Conservation (phyloP, 306 rosid species). For the Vachellia collinsii region DNA sequence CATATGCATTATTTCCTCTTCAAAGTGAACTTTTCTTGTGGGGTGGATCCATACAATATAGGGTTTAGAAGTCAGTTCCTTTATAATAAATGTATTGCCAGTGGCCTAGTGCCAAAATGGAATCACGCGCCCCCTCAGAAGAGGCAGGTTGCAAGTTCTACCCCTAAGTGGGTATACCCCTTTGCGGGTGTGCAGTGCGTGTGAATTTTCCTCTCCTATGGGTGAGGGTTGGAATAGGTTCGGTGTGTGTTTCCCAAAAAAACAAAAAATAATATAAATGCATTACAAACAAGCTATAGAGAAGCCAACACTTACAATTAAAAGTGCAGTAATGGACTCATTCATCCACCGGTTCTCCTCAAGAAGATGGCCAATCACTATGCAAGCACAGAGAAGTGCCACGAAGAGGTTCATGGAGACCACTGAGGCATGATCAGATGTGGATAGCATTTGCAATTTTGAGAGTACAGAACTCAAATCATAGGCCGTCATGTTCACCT, state of each 20-base stretch:
- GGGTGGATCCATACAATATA: neutral
- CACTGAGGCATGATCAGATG: constrained; percentile 88
- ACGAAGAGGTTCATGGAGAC: constrained; percentile 94
- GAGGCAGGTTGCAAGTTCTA: neutral
- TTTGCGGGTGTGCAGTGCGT: neutral
- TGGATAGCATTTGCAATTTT: constrained; percentile 59
- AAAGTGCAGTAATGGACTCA: constrained; percentile 94
- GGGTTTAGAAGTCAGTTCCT: constrained; percentile 9
- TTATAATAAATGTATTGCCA: neutral
- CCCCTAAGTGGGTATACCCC: too few species aligned
- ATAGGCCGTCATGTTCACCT: constrained; percentile 56
- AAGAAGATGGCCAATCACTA: constrained; percentile 94
- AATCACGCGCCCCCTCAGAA: neutral
- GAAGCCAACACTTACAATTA: constrained; percentile 66
- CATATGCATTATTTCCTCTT: constrained; percentile 1
- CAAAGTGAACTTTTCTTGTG: neutral
- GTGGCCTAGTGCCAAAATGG: neutral
- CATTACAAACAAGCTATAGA: constrained; percentile 11
- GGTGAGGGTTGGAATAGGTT: neutral
- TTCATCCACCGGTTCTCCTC: constrained; percentile 99
- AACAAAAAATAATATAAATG: neutral
- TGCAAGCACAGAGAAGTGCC: constrained; percentile 95
- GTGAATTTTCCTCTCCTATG: neutral
- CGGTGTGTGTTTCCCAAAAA: neutral
- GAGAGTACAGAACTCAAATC: constrained; percentile 50